Conservation (phyloP, 179 eudicot species). For the Actinidia chinensis region DNA sequence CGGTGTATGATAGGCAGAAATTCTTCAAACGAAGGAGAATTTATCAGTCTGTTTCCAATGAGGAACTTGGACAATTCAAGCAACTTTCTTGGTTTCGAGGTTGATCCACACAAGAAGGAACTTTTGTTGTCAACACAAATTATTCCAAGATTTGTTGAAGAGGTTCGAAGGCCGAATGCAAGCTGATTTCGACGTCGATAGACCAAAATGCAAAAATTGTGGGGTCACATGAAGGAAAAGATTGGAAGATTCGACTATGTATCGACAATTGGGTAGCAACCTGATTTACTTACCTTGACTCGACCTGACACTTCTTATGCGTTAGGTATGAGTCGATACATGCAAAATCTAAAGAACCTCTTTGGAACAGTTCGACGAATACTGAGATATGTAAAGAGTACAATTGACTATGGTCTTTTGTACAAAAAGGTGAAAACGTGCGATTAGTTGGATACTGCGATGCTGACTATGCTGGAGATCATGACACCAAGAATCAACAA, state of each 20-base stretch:
- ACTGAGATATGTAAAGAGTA: too few relatives aligned
- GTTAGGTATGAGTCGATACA: conserved; percentile 15
- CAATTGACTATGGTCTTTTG: too few relatives aligned
- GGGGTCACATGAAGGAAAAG: conserved; percentile 11
- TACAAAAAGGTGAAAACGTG: too few relatives aligned
- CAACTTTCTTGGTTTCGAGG: too few relatives aligned
- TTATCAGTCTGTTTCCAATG: too few relatives aligned
- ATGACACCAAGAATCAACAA: too few relatives aligned
- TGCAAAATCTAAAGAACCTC: conserved; percentile 13
- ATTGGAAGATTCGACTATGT: conserved; percentile 24
- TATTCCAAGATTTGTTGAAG: conserved; percentile 16
- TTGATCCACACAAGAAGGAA: too few relatives aligned
- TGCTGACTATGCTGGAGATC: too few relatives aligned
- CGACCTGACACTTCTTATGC: too few relatives aligned
- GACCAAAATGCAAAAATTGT: conserved; percentile 6
- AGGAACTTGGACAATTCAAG: too few relatives aligned
- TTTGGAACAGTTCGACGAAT: background rate
- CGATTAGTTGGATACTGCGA: too few relatives aligned
- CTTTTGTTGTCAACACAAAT: conserved; percentile 15
- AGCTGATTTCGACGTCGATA: conserved; percentile 8
- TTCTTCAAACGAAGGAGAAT: too few relatives aligned
- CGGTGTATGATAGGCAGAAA: background rate
- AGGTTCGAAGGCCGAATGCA: conserved; percentile 18
- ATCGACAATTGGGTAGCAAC: background rate
- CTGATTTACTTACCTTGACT: conserved; percentile 7